A percentile compares a stretch with the other conserved stretches of the same genome.
Conservation (phyloP, 306 rosid species). For the Ceratonia siliqua region DNA sequence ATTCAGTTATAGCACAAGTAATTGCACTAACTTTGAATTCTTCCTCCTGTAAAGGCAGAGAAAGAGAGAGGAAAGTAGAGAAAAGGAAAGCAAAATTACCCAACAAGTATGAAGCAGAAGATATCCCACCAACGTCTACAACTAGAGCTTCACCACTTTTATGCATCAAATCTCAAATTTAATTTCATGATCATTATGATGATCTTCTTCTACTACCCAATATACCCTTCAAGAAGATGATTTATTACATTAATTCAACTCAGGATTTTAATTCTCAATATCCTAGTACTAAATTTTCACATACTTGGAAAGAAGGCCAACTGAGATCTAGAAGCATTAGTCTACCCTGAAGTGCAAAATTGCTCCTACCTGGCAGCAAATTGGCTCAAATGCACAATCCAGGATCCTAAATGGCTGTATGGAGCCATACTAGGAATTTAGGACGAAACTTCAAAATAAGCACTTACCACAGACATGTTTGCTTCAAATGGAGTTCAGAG, state of each 20-base stretch:
- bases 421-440: neutral
- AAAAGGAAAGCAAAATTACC: neutral
- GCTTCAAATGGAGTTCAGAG: neutral
- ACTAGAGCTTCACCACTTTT: neutral
- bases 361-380: neutral
- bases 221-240: neutral
- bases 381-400: neutral
- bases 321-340: neutral
- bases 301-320: neutral
- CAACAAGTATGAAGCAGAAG: neutral
- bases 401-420: neutral
- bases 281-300: neutral
- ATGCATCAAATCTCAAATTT: neutral
- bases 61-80: neutral
- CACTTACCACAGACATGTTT: neutral
- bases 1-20: neutral
- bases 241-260: neutral
- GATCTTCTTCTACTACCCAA: neutral
- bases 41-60: neutral
- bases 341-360: neutral
- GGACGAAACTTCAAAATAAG: neutral
- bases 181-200: neutral
- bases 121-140: neutral
- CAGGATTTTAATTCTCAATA: too few relatives aligned
- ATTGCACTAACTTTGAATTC: neutral